Percentiles rank a stretch among this genome's conserved stretches.
Conservation (phyloP, 345 rosid genomes). For the Eucalyptus paniculata region DNA sequence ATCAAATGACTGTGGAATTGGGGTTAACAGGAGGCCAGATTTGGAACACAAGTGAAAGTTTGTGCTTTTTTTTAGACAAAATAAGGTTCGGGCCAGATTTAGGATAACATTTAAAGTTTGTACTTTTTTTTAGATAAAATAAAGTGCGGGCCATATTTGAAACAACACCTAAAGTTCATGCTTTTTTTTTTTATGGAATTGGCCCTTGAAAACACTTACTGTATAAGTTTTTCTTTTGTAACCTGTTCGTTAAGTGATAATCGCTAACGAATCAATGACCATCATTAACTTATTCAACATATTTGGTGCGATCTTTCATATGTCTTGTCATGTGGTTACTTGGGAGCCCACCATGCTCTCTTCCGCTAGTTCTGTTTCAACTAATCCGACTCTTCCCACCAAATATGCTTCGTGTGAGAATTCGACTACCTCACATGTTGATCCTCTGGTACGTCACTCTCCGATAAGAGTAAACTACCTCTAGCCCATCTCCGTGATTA, state of each 20-base stretch:
- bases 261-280: background rate
- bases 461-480: background rate
- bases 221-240: background rate
- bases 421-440: background rate
- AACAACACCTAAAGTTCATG: no score
- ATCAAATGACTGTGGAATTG: no score
- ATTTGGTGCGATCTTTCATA: background rate
- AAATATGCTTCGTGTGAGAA: background rate
- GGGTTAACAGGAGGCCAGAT: no score
- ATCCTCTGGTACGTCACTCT: background rate
- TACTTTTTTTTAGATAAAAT: no score
- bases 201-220: background rate
- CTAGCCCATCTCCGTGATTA: background rate
- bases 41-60: no score
- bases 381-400: background rate
- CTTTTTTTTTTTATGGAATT: no score
- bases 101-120: accelerated
- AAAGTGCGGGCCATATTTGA: accelerated
- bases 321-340: background rate
- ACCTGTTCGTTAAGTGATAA: background rate
- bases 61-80: no score
- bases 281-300: background rate
- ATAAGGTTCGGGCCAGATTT: no score
- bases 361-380: background rate
- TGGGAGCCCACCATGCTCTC: background rate